These are phyloP conservation scores for Aspergillus sp. DNA, from an alignment of 2,329 filamentous ascomycete species.

Conservation along the genomic window DNA sequence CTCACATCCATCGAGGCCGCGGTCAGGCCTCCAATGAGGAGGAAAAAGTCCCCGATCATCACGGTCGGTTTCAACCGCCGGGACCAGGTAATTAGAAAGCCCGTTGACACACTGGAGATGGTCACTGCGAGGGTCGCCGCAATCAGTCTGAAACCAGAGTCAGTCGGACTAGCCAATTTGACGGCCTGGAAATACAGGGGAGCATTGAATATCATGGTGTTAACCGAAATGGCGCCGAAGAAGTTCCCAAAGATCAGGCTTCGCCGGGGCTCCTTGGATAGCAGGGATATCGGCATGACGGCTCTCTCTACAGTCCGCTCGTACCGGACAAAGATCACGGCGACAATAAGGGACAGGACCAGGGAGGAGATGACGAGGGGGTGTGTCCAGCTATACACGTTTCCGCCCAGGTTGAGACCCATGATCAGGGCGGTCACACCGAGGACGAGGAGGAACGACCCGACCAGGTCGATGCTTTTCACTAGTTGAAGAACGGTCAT, in stretches of 20 bases:
- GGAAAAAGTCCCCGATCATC: slow-evolving; percentile 48
- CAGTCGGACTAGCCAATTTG: slow-evolving; percentile 66
- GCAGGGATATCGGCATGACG: slow-evolving; percentile 51
- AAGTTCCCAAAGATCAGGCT: slow-evolving; percentile 54
- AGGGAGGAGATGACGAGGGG: slow-evolving; percentile 51
- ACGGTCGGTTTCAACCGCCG: slow-evolving; percentile 61
- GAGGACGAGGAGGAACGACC: slow-evolving; percentile 47
- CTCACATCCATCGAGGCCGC: slow-evolving; percentile 52
- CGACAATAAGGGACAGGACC: slow-evolving; percentile 38
- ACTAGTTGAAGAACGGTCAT: slow-evolving; percentile 44
- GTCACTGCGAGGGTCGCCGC: slow-evolving; percentile 61
- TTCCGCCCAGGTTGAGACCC: slow-evolving; percentile 54
- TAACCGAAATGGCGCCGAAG: slow-evolving; percentile 49
- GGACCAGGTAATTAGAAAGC: slow-evolving; percentile 62
- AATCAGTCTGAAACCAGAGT: slow-evolving; percentile 70
- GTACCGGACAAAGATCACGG: slow-evolving; percentile 41
- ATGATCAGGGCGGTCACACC: slow-evolving; percentile 51
- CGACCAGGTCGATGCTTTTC: slow-evolving; percentile 50
- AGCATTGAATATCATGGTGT: slow-evolving; percentile 65
- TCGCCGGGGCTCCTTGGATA: slow-evolving; percentile 47
- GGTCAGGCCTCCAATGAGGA: slow-evolving; percentile 52
- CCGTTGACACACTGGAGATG: slow-evolving; percentile 55
- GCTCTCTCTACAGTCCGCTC: slow-evolving; percentile 46
- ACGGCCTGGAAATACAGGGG: slow-evolving; percentile 77
- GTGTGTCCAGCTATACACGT: slow-evolving; percentile 52